Base-by-base conservation (phyloP, 768 basidiomycete species). In the Trametes cinnabarina region DNA sequence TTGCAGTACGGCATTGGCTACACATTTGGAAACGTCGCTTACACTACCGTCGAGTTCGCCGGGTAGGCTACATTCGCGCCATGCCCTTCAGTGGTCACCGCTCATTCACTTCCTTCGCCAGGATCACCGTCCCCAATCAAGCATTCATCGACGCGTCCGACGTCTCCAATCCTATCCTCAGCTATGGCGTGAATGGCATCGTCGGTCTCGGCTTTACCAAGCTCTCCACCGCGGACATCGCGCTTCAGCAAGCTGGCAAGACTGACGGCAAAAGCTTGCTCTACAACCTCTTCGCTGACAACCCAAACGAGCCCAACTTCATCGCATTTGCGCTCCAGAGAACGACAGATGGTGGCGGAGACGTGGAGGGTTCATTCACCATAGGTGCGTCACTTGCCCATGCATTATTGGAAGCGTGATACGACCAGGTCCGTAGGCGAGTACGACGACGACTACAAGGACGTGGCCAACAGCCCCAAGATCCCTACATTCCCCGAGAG, bases 1-100 rank as follows among this genome's bases (percentile, higher is more conserved):
- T 15, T 32, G 15, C 34, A 92, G 89, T 94, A 93, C 71, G 88
- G 87, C 46, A 84, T 88, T 55, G 92, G 92, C 19, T 92, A 87
- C 84, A 89, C 88, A 3, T 75, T 73, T 47, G 92, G 92, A 4
- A 67, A 77, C 59, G 74, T 94, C 28, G 74, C 82, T 3, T 86
- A 81, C 69, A 83, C 86, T 20, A 67, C 81, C 2, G 82, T 85
- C 32, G 72, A 81, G 51, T 92, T 93, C 68, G 83, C 92, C 19
- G 84, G 84, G 88, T 92, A 68, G 63, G 77, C 71, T 11, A 17
- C 23, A 39, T 14, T 25, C 7, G 12, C 23, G 4, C 44, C 4
- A 25, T 12, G 23, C 15, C 11, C 15, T 25, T 7, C 12, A 46
- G 6, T 4, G 11, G n/a, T n/a, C 11, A 25, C 23, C 23, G 19